Base-by-base conservation (phyloP, 306 rosid species). In the Malus sieversii region DNA sequence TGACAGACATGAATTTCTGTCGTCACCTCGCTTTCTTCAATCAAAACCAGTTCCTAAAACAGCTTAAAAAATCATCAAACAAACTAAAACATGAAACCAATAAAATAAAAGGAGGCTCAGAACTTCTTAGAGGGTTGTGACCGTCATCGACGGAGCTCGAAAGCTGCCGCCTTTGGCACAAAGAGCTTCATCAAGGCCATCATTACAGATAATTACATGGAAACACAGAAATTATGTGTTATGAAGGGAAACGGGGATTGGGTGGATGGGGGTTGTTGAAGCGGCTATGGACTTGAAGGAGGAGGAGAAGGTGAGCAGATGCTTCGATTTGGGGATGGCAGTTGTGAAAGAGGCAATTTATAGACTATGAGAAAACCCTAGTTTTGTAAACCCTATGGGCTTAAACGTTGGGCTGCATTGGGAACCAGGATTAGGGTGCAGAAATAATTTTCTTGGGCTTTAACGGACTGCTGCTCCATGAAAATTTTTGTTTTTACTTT, bases 101-200 rank as follows among this genome's bases (percentile, higher is more conserved):
- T 2, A 29, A 4, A 45, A 0, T 48, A 13, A 58, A 32, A 32
- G 23, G 6, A 4, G 88, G 90, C 98, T 94, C 97, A 90, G 96
- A 94, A 94, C 98, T 94, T 94, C 98, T 91, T 94, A 94, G 98
- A 94, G 97, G 97, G 79, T 71, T 75, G 80, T 84, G 96, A 86
- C 96, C 94, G 75, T 91, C 98, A 94, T 27, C 73, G 87, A 78
- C 89, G 78, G 75, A 72, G 70, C 78, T 70, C 60, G 25, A 5
- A 2, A 58, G 68, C 80, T 57, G 73, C 77, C 83, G 84, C 20
- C 94, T 91, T 83, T 66, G 81, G 96, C 90, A 19, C 75, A 7
- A 40, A 64, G 1, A 46, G 80, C 8, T 87, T 94, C 97, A 65
- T 94, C 98, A 86, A 62, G n/a, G 94, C 76, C 79, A n/a, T 20